Evolutionary conservation across 2,329 filamentous ascomycete species (phyloP), one percentile per base, ranked within the genome.

Genomic region (Aspergillus alliaceus): DNA sequence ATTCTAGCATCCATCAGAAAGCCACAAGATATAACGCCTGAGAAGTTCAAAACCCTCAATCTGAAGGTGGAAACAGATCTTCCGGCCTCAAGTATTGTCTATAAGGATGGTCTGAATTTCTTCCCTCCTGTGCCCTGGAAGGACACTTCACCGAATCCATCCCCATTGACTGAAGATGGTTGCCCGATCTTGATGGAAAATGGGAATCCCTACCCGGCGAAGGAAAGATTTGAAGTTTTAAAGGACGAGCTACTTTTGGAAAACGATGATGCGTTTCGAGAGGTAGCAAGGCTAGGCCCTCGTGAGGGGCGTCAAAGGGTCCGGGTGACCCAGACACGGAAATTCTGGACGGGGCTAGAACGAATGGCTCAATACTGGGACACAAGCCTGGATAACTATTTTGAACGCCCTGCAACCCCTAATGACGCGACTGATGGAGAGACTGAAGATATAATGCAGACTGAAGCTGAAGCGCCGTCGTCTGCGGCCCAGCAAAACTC

Each of bases 311-410:
- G 75, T 14, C 70, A 76, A 53, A 77, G 79, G 18, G 75, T 83
- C 5, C 77, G 81, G 15, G 64, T 87, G 44, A 79, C 81, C 0
- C 81, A 86, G 61, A 79, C 83, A 57, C 77, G 85, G 52, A 85
- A 83, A 55, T 87, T 88, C 69, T 88, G 82, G 80, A 77, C 80
- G 51, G 80, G 78, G 2, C 73, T 88, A 52, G 82, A 86, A 61
- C 80, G 79, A 34, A 78, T 87, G 78, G 77, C 82, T 15, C 82
- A 84, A 60, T 87, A 86, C 65, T 88, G 85, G 85, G 85, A 88
- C 65, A 77, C 76, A 37, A 84, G 80, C 57, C 66, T 82, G 48
- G 85, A 88, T 62, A 71, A 85, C 29, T 86, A 86, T 67, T 79
- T 78, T 56, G 75, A 79, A 53, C 69, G 72, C 15, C 68, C 73